Percentiles rank a stretch among this genome's conserved stretches.
These are phyloP conservation scores for Pichia cactophila DNA, from an alignment of 1,139 yeast genomes.

Conservation along the genomic window DNA sequence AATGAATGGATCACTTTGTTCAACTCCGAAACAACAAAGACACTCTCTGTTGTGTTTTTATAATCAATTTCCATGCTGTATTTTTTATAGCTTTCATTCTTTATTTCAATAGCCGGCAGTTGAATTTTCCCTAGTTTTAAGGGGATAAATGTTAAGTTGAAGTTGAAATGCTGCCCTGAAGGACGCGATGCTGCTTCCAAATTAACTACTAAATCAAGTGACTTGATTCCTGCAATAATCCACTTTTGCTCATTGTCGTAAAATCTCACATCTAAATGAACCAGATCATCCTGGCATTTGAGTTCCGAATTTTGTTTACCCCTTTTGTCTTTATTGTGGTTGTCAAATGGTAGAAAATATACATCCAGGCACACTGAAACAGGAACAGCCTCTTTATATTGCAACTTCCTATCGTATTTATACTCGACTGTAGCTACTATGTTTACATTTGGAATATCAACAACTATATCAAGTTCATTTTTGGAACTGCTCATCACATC, in stretches of 20 bases:
- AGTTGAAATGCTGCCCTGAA: conserved; percentile 14
- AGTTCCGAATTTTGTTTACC: conserved; percentile 8
- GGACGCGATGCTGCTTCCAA: conserved; percentile 16
- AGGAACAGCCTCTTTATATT: conserved; percentile 51
- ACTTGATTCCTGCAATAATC: conserved; percentile 61
- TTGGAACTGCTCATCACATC: conserved; percentile 1
- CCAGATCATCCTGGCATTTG: conserved; percentile 4
- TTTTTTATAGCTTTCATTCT: conserved; percentile 25
- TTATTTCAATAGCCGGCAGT: conserved; percentile 58
- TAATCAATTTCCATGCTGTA: conserved; percentile 53
- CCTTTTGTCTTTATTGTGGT: conserved; percentile 11
- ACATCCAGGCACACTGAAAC: conserved; percentile 30
- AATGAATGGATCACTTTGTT: conserved; percentile 56
- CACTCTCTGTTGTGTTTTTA: conserved; percentile 58
- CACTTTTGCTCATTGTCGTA: conserved; percentile 43
- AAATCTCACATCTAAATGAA: conserved; percentile 32
- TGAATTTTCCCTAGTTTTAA: conserved; percentile 64
- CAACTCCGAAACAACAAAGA: conserved; percentile 66
- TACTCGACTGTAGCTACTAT: conserved; percentile 45
- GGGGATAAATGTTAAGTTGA: conserved; percentile 56
- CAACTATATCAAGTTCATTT: conserved; percentile 37
- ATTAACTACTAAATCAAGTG: conserved; percentile 32
- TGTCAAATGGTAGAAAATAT: conserved; percentile 10
- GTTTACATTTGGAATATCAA: conserved; percentile 45
- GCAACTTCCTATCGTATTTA: conserved; percentile 32